Conservation (phyloP, 805 yeast genomes). For the Wickerhamiella domercqiae region DNA sequence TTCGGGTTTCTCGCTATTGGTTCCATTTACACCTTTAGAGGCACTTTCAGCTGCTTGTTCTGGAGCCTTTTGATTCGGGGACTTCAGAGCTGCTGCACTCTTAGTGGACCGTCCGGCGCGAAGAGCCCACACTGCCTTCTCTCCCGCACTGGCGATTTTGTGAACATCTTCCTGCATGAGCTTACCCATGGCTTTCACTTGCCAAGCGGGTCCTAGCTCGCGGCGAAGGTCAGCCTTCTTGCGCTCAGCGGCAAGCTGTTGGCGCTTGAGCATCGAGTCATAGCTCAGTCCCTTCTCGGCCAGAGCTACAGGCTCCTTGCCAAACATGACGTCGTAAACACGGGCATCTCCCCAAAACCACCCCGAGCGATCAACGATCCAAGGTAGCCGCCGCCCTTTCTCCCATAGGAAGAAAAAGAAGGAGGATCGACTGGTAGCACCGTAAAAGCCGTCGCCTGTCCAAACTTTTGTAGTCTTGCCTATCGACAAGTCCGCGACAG, state of each 20-base stretch:
- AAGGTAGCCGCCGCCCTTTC: conserved; percentile 37
- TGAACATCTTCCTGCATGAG: conserved; percentile 31
- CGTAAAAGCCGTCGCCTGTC: conserved; percentile 81
- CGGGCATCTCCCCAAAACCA: conserved; percentile 91
- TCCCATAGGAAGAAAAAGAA: conserved; percentile 64
- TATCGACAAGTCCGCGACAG: conserved; percentile 39
- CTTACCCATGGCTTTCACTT: conserved; percentile 33
- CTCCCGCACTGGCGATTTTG: conserved; percentile 17
- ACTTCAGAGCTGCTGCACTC: too few relatives aligned
- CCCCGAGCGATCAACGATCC: conserved; percentile 73
- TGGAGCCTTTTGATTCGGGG: too few relatives aligned
- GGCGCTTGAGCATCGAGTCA: conserved; percentile 41
- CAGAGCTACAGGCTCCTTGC: conserved; percentile 59
- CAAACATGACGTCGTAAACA: conserved; percentile 66
- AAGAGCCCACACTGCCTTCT: conserved; percentile 15
- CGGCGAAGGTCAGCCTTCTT: conserved; percentile 36
- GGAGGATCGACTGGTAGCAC: conserved; percentile 58
- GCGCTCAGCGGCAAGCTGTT: conserved; percentile 33
- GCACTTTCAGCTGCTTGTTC: too few relatives aligned
- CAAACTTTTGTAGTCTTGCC: conserved; percentile 53
- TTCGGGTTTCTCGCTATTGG: not conserved
- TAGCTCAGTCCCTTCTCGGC: conserved; percentile 58
- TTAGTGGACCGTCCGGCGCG: too few relatives aligned
- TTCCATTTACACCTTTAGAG: too few relatives aligned
- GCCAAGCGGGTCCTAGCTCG: conserved; percentile 48